Evolutionary conservation across 129 eudicot species (phyloP), one percentile per base, ranked within the genome.

Genomic region (Arctium lappa): DNA sequence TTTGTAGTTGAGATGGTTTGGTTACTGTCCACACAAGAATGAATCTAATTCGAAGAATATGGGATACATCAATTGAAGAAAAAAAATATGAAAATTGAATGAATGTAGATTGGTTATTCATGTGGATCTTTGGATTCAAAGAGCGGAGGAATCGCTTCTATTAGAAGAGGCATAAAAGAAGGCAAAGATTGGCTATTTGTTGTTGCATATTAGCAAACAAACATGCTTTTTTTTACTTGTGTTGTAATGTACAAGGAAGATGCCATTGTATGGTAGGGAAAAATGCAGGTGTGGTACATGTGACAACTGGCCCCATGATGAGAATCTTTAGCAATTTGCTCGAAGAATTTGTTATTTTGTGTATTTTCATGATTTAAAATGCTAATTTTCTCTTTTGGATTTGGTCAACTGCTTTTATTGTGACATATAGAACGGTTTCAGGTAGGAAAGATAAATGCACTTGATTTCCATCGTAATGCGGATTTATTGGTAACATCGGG

Each of bases 391-490:
- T 75, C 48, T n/a, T 29, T 74, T 48, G 48, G 42, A 80, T 79
- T 68, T 10, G n/a, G 65, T 71, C 70, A 32, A 69, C 78, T 75
- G 37, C 40, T 74, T 80, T 85, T 6, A 16, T 80, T 2, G 29
- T 85, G 80, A 77, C 72, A 37, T 33, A 40, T 78, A 68, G 10
- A 78, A 66, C 15, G 78, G 56, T 87, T 82, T 31, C 88, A 95
- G 99, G 97, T 78, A 81, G 99, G 97, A 69, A 91, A 90, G 85
- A 91, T 95, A 80, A 91, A 86, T 76, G 88, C 97, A 8, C 83
- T 93, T 83, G 97, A 95, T 89, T 95, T 95, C 86, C 98, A 95
- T 86, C 93, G 99, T 37, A 88, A 94, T 34, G 91, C 82, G 65
- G 99, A 95, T 90, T 82, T 95, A 56, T 76, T 95, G 81, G 91